phyloP scores from a whole-genome alignment of 208 protist species.

The Novymonas esmeraldas region DNA sequence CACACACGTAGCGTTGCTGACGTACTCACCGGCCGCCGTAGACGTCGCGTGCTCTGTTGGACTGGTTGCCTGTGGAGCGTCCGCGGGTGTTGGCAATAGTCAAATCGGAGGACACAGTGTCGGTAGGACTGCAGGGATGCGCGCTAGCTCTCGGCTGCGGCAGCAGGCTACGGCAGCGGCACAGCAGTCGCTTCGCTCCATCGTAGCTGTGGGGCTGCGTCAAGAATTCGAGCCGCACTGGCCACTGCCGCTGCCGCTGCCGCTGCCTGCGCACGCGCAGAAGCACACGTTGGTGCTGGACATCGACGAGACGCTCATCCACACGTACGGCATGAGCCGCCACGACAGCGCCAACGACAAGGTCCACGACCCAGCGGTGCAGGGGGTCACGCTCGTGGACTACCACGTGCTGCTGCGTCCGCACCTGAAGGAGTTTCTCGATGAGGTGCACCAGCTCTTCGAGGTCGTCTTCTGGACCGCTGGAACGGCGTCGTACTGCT shows the following conservation, averaged over 20 bases:
- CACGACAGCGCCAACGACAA: constrained; percentile 27
- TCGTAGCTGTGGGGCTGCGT: constrained; percentile 53
- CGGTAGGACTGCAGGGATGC: constrained; percentile 25
- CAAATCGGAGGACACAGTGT: too few relatives aligned
- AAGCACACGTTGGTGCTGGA: constrained; percentile 87
- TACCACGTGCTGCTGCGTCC: constrained; percentile 68
- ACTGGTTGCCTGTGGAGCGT: too few relatives aligned
- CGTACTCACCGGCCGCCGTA: too few relatives aligned
- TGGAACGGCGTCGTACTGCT: constrained; percentile 83
- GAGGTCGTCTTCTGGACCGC: constrained; percentile 91
- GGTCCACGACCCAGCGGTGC: constrained; percentile 19
- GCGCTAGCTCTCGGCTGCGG: constrained; percentile 4
- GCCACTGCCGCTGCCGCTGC: constrained; percentile 71
- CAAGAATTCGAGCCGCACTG: constrained; percentile 62
- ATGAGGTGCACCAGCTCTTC: constrained; percentile 75
- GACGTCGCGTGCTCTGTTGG: too few relatives aligned
- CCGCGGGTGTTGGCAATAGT: too few relatives aligned
- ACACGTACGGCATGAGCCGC: constrained; percentile 63
- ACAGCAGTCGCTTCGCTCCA: constrained; percentile 35
- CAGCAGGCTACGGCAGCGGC: constrained; percentile 23
- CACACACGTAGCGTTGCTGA: too few relatives aligned
- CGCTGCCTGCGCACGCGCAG: constrained; percentile 35
- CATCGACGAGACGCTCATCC: constrained; percentile 87
- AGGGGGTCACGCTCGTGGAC: constrained; percentile 29
- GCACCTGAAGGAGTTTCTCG: constrained; percentile 73